Base-by-base conservation (phyloP, 108 stramenopile species). In the Tribonema minus region DNA sequence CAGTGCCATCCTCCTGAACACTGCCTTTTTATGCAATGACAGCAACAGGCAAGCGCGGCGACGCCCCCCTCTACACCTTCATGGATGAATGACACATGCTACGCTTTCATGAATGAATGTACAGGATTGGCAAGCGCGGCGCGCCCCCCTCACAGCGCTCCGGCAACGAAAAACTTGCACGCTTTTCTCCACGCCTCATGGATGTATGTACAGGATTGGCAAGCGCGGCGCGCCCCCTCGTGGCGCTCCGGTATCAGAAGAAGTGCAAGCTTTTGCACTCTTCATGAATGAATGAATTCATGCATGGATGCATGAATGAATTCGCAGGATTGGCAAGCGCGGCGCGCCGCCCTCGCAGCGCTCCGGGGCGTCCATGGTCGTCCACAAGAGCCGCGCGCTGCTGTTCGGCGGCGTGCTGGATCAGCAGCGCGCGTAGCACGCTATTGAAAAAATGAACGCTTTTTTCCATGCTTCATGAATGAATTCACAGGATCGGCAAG, bases 391-490 rank as follows among this genome's bases (percentile, higher is more conserved):
- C 68, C 71, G 83, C 34, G 84, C 81, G 31, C 37, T 87, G 28
- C 68, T 81, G 27, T 87, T 87, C 74, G 87, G 87, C 27, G 87
- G 87, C 34, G 87, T 87, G 23, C 32, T 70, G 58, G 85, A 85
- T 64, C 71, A 35, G 15, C 83, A 85, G 67, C 79, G 81, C 32
- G 71, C 78, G 35, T 72, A 76, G 79, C 79, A 82, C 72, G 73
- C 79, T 12, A 73, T 80, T n/a, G n/a, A n/a, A n/a, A n/a, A n/a
- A n/a, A n/a, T n/a, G n/a, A n/a, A n/a, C n/a, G n/a, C n/a, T n/a
- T n/a, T n/a, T n/a, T n/a, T n/a, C n/a, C n/a, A n/a, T n/a, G n/a
- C n/a, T n/a, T n/a, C n/a, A n/a, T n/a, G n/a, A n/a, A n/a, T n/a
- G n/a, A n/a, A n/a, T n/a, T n/a, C n/a, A n/a, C n/a, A n/a, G n/a